Evolutionary conservation across 805 yeast species (phyloP).

Genomic region (Myxozyma vanderwaltii): DNA sequence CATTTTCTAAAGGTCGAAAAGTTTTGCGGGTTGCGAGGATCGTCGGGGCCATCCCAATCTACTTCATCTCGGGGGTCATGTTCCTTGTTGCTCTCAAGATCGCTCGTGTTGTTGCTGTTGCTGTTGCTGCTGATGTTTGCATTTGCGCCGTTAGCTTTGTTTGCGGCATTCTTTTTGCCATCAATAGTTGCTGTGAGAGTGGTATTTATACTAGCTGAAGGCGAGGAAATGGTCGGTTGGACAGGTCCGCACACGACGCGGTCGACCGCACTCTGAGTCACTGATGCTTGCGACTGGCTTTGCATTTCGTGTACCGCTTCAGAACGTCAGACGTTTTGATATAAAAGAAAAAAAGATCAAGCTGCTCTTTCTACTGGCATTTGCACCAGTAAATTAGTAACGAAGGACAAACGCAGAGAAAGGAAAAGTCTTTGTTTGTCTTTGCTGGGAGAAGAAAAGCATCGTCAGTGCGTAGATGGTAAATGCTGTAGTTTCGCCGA

Average conservation of each 20-base stretch:
- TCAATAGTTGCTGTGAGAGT: background rate
- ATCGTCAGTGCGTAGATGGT: no score
- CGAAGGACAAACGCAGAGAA: no score
- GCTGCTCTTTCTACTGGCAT: no score
- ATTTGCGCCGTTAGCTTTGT: background rate
- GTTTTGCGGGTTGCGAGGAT: constrained; percentile 45
- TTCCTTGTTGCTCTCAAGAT: background rate
- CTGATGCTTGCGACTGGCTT: background rate
- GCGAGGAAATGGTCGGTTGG: background rate
- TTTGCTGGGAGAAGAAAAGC: no score
- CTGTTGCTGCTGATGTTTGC: background rate
- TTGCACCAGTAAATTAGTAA: no score
- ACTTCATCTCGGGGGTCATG: constrained; percentile 8
- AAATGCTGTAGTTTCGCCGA: no score
- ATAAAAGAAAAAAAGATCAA: no score
- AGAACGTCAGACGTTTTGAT: background rate
- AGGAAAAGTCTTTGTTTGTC: no score
- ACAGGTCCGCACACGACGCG: constrained; percentile 3
- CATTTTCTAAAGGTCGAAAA: constrained; percentile 44
- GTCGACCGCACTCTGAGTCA: background rate
- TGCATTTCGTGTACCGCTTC: background rate
- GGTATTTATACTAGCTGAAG: background rate
- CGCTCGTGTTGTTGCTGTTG: background rate
- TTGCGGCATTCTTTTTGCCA: background rate
- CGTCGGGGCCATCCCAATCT: constrained; percentile 40